Evolutionary conservation across 768 basidiomycete species (phyloP), one percentile per base, ranked within the genome.

Genomic region (Leccinum boreale): DNA sequence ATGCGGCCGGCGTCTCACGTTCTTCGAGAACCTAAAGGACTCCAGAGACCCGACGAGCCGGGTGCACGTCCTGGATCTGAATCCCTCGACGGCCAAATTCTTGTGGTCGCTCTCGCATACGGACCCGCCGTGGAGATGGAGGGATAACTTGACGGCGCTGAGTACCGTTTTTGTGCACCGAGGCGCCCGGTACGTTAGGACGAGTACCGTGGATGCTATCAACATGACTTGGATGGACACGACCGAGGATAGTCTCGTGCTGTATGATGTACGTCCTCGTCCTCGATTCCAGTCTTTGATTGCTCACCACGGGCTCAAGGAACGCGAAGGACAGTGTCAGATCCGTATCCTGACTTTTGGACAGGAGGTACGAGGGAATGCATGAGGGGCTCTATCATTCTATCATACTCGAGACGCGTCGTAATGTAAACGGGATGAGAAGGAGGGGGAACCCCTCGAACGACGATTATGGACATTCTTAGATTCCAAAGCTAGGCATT

Each of bases 171-270:
- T 74, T 53, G 53, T 28, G 48, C 63, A 65, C 55, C 62, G 70
- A n/a, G 65, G 60, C 29, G 54, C 64, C 15, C 62, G 54, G 33
- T 72, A 67, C 51, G 65, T 72, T 3, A 62, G 69, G 50, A 74
- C 71, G 14, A 74, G 74, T 53, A 81, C 79, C 15, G 77, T 80
- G 3, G 75, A 79, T 57, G 73, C 76, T 9, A 71, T 77, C 50
- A 72, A 69, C 35, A 76, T 85, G 53, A 79, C 83, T 35, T 79
- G 77, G 67, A 71, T 85, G 55, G 74, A 77, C 42, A 78, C 79
- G 42, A 86, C 82, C 11, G 85, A 86, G 66, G 85, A 87, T 60
- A 84, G 85, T 55, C 76, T 86, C 19, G 71, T 85, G 53, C 65
- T 87, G 53, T 77, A 85, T 59, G 67, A 84, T 60, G 85, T 84